Evolutionary conservation across 495 filamentous ascomycete genomes (phyloP).

Genomic region (Hyaloscypha bicolor): DNA sequence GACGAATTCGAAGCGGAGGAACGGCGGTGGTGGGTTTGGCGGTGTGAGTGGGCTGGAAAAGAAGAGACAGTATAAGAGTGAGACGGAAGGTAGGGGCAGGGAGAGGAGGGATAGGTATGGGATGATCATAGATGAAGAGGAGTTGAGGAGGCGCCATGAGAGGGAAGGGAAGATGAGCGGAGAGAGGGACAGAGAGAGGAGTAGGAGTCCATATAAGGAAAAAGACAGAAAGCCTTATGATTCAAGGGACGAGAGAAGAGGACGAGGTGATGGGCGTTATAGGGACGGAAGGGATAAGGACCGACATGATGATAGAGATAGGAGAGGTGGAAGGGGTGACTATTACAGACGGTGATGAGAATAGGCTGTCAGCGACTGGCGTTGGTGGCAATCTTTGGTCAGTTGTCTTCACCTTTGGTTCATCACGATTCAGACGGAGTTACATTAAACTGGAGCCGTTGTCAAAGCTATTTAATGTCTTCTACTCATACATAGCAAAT

Average conservation of each 20-base stretch:
- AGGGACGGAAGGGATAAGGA: slow-evolving; percentile 17
- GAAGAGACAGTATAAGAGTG: slow-evolving; percentile 83
- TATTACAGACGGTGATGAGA: slow-evolving; percentile 18
- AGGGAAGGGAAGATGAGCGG: slow-evolving; percentile 31
- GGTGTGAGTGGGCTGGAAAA: slow-evolving; percentile 85
- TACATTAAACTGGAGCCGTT: background rate
- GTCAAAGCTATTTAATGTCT: background rate
- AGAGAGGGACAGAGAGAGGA: slow-evolving; percentile 29
- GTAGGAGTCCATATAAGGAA: slow-evolving; percentile 24
- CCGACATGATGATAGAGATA: slow-evolving; percentile 21
- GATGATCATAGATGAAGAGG: slow-evolving; percentile 84
- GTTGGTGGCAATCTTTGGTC: background rate
- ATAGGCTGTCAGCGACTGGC: background rate
- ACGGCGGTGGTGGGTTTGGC: slow-evolving; percentile 80
- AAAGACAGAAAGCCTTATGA: slow-evolving; percentile 24
- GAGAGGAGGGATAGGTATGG: slow-evolving; percentile 56
- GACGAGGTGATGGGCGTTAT: slow-evolving; percentile 19
- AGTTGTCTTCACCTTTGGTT: background rate
- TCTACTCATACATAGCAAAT: background rate
- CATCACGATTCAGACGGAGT: background rate
- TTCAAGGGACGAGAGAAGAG: slow-evolving; percentile 25
- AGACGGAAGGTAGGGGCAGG: slow-evolving; percentile 52
- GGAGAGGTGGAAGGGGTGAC: slow-evolving; percentile 18
- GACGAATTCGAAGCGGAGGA: slow-evolving; percentile 81
- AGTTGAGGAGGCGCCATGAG: slow-evolving; percentile 52